Conservation (phyloP, 306 rosid genomes). For the Acacia acuminata region DNA sequence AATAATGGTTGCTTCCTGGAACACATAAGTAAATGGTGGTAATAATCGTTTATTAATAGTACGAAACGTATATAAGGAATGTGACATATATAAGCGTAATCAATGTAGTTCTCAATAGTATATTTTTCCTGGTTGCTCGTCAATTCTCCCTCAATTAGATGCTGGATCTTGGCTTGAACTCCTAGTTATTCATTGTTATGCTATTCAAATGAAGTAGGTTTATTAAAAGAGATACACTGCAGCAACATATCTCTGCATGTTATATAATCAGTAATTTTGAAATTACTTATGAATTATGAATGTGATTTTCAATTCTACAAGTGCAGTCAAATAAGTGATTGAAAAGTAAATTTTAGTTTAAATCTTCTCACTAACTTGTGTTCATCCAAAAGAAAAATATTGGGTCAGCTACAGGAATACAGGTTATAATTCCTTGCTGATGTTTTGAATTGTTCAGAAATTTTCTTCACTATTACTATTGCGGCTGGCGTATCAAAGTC, state of each 20-base stretch:
- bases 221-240: constrained; percentile 1
- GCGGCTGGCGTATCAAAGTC: constrained; percentile 94
- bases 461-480: constrained; percentile 72
- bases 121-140: neutral
- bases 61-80: neutral
- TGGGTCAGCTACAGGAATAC: constrained; percentile 1
- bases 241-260: neutral
- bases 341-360: neutral
- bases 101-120: neutral
- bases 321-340: neutral
- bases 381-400: neutral
- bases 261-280: neutral
- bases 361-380: neutral
- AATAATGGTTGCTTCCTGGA: constrained; percentile 1
- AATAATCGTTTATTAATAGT: neutral
- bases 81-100: constrained; percentile 2
- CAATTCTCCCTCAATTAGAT: constrained; percentile 1
- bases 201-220: constrained; percentile 3
- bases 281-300: constrained; percentile 3
- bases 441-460: constrained; percentile 56
- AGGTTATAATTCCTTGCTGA: constrained; percentile 34
- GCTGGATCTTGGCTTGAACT: neutral
- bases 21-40: constrained; percentile 13
- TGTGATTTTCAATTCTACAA: neutral
- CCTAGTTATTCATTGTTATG: neutral